Conservation (phyloP, 768 basidiomycete species). For the Panaeolus cyanescens region DNA sequence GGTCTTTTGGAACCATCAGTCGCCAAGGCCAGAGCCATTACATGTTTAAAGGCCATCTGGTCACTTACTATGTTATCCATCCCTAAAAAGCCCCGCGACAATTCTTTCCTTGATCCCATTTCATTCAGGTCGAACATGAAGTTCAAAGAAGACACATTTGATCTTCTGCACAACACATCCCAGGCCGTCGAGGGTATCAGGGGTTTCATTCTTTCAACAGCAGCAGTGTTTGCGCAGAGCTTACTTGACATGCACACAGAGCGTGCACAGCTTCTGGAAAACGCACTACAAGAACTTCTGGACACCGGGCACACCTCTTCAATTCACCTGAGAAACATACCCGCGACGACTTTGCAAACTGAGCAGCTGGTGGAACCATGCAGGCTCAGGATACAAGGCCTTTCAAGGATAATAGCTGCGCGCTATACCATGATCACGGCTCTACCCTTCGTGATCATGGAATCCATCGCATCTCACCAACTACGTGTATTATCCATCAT, state of each 20-base stretch:
- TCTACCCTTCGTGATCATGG: constrained; percentile 17
- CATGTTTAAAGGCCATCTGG: constrained; percentile 41
- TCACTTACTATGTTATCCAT: constrained; percentile 43
- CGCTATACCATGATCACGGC: constrained; percentile 14
- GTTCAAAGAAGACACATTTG: constrained; percentile 37
- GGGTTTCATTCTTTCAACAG: constrained; percentile 30
- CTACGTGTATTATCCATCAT: constrained; percentile 17
- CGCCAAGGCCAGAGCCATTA: constrained; percentile 31
- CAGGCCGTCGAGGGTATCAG: constrained; percentile 23
- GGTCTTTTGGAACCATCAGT: constrained; percentile 22
- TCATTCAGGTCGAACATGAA: constrained; percentile 21
- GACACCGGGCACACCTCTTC: constrained; percentile 11
- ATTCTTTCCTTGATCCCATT: constrained; percentile 3
- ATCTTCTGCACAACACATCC: constrained; percentile 22
- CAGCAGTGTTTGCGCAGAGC: constrained; percentile 30
- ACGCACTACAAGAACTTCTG: constrained; percentile 18
- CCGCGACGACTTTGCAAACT: neutral
- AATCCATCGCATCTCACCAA: constrained; percentile 18
- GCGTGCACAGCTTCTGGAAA: constrained; percentile 21
- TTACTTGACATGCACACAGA: constrained; percentile 36
- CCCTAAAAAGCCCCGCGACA: constrained; percentile 16
- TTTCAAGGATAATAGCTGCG: constrained; percentile 13
- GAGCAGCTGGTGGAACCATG: constrained; percentile 8
- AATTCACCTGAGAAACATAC: neutral
- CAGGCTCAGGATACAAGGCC: constrained; percentile 8